Percentiles rank a stretch among this genome's conserved stretches.
Conservation (phyloP, 305 asterid species). For the Solanum hybrid region DNA sequence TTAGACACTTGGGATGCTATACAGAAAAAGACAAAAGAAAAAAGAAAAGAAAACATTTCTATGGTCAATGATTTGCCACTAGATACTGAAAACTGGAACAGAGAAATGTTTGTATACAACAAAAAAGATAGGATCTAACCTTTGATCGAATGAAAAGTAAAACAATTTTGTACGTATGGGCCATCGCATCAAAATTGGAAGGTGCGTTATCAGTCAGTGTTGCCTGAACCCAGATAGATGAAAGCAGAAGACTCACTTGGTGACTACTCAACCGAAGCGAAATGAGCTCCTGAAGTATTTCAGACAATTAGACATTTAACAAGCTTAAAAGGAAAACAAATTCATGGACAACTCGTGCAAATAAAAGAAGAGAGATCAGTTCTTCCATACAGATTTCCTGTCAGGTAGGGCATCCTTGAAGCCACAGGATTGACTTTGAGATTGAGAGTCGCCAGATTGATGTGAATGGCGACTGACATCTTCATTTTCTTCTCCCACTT, state of each 20-base stretch:
- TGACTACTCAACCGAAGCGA: conserved; percentile 41
- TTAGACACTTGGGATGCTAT: not conserved
- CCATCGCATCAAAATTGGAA: conserved; percentile 40
- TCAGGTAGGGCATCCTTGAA: conserved; percentile 15
- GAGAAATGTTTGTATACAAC: not conserved
- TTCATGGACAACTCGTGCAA: not conserved
- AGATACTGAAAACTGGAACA: not conserved
- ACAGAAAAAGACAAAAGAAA: not conserved
- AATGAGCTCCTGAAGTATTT: conserved; percentile 23
- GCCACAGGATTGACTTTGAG: conserved; percentile 20
- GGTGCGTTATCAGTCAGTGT: conserved; percentile 31
- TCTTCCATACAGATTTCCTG: conserved; percentile 19
- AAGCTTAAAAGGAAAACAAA: not conserved
- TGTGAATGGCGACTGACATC: conserved; percentile 9
- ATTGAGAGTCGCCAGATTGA: conserved; percentile 9
- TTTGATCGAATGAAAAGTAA: conserved; percentile 38
- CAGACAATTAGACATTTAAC: not conserved
- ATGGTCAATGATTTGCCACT: not conserved
- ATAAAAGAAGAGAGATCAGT: not conserved
- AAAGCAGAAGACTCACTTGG: conserved; percentile 45
- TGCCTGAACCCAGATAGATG: conserved; percentile 50
- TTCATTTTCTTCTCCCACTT: conserved; percentile 15
- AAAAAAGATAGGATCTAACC: conserved; percentile 16
- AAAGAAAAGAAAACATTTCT: not conserved
- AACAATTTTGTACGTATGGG: conserved; percentile 35